Base-by-base conservation (phyloP, 768 basidiomycete species). In the Sporobolomyces phaffii region DNA sequence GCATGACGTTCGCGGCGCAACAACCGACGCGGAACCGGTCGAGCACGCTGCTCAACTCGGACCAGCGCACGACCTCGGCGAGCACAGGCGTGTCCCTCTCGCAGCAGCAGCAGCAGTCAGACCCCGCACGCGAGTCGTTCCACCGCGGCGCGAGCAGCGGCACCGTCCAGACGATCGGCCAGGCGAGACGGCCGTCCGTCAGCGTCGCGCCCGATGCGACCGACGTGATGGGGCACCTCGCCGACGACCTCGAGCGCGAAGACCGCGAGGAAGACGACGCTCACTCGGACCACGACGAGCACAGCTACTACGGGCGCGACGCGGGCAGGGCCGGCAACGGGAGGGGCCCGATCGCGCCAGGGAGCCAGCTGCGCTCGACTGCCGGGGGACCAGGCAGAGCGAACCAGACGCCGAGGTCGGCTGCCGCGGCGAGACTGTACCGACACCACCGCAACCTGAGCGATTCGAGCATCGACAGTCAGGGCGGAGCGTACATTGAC, bases 401-500 rank as follows among this genome's bases (percentile, higher is more conserved):
- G 20, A 38, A 36, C 44, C 50, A 52, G 45, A 60, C 59, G 2
- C 53, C 68, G 3, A 58, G 63, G 20, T 68, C 65, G 17, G 54
- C 70, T 1, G 65, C 65, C 15, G 70, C 70, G 9, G 70, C 71
- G 13, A 51, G 66, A 41, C 60, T 74, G 44, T 74, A 74, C 62
- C 63, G 72, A 3, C 73, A 74, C 45, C 69, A 73, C 44, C 65
- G 74, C 47, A 75, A 74, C 49, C 26, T 75, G 51, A 70, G 67
- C 57, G 72, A 74, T 50, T 74, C 75, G 62, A 72, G 70, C 47
- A 66, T 75, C 61, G 73, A 75, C 65, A 72, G 70, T 31, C 70
- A 73, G 26, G 71, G 71, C 47, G 71, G 71, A 26, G 71, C 71
- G 8, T 75, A 72, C 66, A 74, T 75, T 45, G 75, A 75, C 60